Evolutionary conservation across 1,139 yeast genomes (phyloP), one percentile per base, ranked within the genome.

Genomic region (Suhomyces chickasaworum): DNA sequence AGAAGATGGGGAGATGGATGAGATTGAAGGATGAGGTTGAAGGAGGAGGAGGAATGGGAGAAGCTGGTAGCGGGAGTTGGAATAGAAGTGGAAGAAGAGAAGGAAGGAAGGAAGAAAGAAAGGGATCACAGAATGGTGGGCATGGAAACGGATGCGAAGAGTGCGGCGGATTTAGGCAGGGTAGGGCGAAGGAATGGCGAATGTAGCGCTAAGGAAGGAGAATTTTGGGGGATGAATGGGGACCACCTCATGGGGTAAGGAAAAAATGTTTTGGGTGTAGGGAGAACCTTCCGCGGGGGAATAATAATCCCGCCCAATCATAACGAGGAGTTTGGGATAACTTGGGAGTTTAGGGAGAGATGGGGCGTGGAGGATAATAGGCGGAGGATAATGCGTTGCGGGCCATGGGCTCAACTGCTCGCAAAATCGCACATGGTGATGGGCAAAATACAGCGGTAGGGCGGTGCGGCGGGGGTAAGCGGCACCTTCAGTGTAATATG

Each of bases 41-140:
- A n/a, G n/a, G 27, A 15, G 31, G 18, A 29, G 18, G 41, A 20
- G 22, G 36, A 16, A 23, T 12, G 23, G 34, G 10, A 20, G 41
- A 12, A 17, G 40, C 22, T 5, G 31, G 36, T 9, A 7, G 41
- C n/a, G 9, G 41, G 17, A 21, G 35, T 9, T 8, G 41, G 13
- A 21, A 25, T 13, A 7, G 36, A 9, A n/a, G 30, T 16, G 18
- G 30, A 23, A 29, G 39, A 23, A 29, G 39, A 36, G 38, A 17
- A 20, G 8, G 27, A 36, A 35, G 29, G 15, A 13, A 20, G 30
- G 25, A 39, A 21, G 41, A 40, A 15, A 15, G 39, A 17, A 31
- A 37, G 41, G 43, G 46, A 44, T 39, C 36, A 29, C 18, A 35
- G 31, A 37, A 29, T 27, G 42, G 41, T 43, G 41, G 39, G 42